phyloP scores from a whole-genome alignment of 805 yeast genomes.

The Alloascoidea africana region DNA sequence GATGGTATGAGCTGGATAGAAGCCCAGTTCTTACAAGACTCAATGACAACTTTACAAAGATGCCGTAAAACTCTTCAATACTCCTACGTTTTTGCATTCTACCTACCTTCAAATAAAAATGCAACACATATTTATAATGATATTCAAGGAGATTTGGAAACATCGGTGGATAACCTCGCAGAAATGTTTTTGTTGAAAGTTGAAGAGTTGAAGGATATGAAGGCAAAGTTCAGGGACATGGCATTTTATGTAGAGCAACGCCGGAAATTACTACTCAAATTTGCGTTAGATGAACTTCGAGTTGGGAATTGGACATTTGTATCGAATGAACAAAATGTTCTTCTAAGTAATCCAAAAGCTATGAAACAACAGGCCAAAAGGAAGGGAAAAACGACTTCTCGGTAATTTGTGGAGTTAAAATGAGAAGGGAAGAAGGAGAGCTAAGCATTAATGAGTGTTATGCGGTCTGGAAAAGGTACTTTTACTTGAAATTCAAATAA shows the following conservation, averaged over 20 bases:
- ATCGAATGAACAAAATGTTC: background rate
- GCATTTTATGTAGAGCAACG: slow-evolving; percentile 27
- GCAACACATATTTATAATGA: slow-evolving; percentile 52
- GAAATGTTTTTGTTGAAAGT: slow-evolving; percentile 33
- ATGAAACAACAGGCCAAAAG: background rate
- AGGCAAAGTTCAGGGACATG: slow-evolving; percentile 24
- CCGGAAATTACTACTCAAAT: slow-evolving; percentile 25
- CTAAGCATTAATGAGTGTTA: no score
- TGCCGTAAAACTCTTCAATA: slow-evolving; percentile 76
- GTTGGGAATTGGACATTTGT: slow-evolving; percentile 18
- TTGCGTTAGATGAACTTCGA: slow-evolving; percentile 26
- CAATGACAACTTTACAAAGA: slow-evolving; percentile 44
- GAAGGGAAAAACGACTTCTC: no score
- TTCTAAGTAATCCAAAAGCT: background rate
- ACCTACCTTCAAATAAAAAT: slow-evolving; percentile 34
- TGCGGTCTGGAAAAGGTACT: no score
- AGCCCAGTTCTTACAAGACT: slow-evolving; percentile 67
- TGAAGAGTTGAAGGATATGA: slow-evolving; percentile 20
- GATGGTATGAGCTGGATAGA: slow-evolving; percentile 72
- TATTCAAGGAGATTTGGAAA: slow-evolving; percentile 47
- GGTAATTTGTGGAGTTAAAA: no score
- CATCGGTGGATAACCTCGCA: slow-evolving; percentile 56
- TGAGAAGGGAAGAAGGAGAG: no score
- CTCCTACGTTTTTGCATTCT: slow-evolving; percentile 77
- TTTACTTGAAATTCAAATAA: no score